phyloP scores from a whole-genome alignment of 768 basidiomycete genomes.

The Kwoniella bestiolae region DNA sequence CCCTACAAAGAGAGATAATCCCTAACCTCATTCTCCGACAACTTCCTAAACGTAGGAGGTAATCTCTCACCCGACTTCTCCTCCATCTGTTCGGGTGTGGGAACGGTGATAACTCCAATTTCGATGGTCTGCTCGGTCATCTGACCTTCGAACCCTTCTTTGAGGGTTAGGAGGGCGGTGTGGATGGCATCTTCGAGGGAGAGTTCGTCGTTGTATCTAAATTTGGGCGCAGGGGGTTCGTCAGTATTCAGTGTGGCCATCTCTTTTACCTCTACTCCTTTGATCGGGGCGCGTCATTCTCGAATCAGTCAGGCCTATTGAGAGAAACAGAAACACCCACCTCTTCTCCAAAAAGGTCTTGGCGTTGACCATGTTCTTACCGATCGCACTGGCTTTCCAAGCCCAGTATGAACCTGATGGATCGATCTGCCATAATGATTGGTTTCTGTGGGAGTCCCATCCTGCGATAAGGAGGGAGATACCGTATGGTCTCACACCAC shows the following conservation, averaged over 20 bases:
- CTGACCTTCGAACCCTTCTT: slow-evolving; percentile 99
- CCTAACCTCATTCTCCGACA: slow-evolving; percentile 93
- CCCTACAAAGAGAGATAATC: slow-evolving; percentile 73
- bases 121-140: slow-evolving; percentile 99
- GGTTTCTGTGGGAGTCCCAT: slow-evolving; percentile 92
- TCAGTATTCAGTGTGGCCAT: too few relatives aligned
- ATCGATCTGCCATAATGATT: slow-evolving; percentile 97
- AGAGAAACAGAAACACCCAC: slow-evolving; percentile 65
- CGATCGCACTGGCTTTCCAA: slow-evolving; percentile 99
- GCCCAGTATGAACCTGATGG: slow-evolving; percentile 99
- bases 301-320: too few relatives aligned
- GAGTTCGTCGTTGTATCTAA: slow-evolving; percentile 97
- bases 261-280: too few relatives aligned
- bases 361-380: slow-evolving; percentile 99
- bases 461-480: slow-evolving; percentile 96
- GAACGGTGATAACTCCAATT: slow-evolving; percentile 92
- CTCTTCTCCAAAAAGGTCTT: slow-evolving; percentile 99
- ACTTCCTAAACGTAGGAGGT: slow-evolving; percentile 87
- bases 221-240: not conserved
- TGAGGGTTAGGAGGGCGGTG: slow-evolving; percentile 93
- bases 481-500: slow-evolving; percentile 98
- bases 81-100: slow-evolving; percentile 68
- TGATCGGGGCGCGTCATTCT: too few relatives aligned
- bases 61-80: slow-evolving; percentile 74
- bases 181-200: slow-evolving; percentile 98